Evolutionary conservation across 306 rosid genomes (phyloP), one percentile per base, ranked within the genome.

Genomic region (Rosa multiflora): DNA sequence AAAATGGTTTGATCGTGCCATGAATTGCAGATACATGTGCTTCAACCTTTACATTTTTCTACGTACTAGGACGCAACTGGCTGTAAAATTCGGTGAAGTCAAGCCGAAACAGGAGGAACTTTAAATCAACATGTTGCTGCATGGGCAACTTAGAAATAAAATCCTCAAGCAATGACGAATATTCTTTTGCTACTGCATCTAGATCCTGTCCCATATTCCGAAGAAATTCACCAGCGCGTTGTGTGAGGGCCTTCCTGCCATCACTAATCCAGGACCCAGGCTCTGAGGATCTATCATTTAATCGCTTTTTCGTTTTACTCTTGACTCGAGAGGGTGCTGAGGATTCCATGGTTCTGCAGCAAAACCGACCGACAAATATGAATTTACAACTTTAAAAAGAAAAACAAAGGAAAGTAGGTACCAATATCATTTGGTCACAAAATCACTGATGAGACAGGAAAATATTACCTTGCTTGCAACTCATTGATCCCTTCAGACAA

Each of bases 41-140:
- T 71, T 67, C 67, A 84, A 56, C 81, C 63, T 53, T 44, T 43
- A 74, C 83, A 76, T 49, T 56, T 81, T 80, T 69, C 88, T 87
- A 85, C 67, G 67, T 63, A 86, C 81, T 86, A 75, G 91, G 90
- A 82, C 55, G 83, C 77, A 87, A 62, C 85, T 91, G 90, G 69
- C 92, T 84, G 80, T 95, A 93, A 87, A 91, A 95, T 72, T 95
- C 97, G 10, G 90, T 95, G 86, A 91, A 95, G 86, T 95, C 98
- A 75, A 95, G 99, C 75, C 98, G 94, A 88, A 95, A 95, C 76
- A 91, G 85, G 70, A 95, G 99, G 86, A 95, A 95, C 85, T 95
- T 95, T 37, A 95, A 88, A 87, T 95, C 99, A 74, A 95, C 94
- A 85, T 95, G 99, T 74, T 89, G 94, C 89, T 95, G 99, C 70